These are phyloP conservation scores for Xylaria telfairii DNA, from an alignment of 495 filamentous ascomycete genomes.

Conservation along the genomic window DNA sequence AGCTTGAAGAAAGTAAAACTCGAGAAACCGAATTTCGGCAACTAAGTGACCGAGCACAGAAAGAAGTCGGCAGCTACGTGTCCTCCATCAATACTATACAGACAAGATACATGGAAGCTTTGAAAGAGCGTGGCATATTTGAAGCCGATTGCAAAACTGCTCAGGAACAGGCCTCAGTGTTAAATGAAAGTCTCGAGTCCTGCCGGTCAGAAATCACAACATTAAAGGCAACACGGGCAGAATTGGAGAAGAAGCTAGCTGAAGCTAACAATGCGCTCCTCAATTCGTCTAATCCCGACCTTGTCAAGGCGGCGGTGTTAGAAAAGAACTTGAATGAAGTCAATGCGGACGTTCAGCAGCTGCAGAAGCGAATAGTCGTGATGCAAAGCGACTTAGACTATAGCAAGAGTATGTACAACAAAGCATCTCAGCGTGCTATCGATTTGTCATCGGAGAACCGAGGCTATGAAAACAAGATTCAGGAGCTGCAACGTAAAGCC, in stretches of 20 bases:
- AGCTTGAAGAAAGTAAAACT: constrained; percentile 32
- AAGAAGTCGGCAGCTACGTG: constrained; percentile 37
- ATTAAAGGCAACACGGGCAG: constrained; percentile 56
- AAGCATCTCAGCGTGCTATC: constrained; percentile 60
- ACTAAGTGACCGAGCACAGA: constrained; percentile 38
- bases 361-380: constrained; percentile 54
- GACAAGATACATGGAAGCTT: constrained; percentile 42
- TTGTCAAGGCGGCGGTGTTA: constrained; percentile 54
- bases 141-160: constrained; percentile 43
- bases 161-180: constrained; percentile 27
- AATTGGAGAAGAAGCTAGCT: constrained; percentile 57
- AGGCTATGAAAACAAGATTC: constrained; percentile 54
- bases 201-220: constrained; percentile 50
- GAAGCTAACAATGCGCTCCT: constrained; percentile 55
- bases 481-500: constrained; percentile 56
- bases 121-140: constrained; percentile 46
- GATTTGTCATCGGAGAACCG: constrained; percentile 59
- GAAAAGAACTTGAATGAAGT: constrained; percentile 45
- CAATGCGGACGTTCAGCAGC: constrained; percentile 41
- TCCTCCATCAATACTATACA: constrained; percentile 37
- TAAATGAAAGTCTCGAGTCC: constrained; percentile 43
- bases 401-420: constrained; percentile 66
- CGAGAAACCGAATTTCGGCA: constrained; percentile 36
- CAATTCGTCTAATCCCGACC: constrained; percentile 52
- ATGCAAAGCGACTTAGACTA: constrained; percentile 60